These are phyloP conservation scores for Stephanocyclus meneghinianus DNA, from an alignment of 352 stramenopile genomes.

Conservation along the genomic window DNA sequence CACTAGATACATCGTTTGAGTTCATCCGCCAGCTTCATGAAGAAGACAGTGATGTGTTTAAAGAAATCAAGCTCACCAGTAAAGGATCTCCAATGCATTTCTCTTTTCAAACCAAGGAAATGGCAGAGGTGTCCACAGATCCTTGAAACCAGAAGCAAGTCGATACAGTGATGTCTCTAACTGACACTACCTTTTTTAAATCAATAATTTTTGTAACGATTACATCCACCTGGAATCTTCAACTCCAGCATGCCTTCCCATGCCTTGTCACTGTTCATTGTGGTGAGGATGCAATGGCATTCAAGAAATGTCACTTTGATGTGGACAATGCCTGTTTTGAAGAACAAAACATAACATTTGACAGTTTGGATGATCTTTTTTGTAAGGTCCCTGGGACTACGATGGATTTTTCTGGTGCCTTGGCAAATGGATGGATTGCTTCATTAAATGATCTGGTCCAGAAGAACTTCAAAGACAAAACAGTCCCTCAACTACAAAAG, in stretches of 20 bases:
- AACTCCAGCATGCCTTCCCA: not conserved
- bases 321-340: constrained; percentile 5
- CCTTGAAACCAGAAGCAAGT: not conserved
- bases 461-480: not conserved
- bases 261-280: not conserved
- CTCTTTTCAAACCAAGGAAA: not conserved
- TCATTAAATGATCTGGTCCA: not conserved
- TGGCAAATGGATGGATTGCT: constrained; percentile 7
- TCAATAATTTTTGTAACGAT: not conserved
- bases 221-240: not conserved
- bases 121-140: not conserved
- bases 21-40: not conserved
- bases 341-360: not conserved
- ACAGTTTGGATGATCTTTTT: constrained; percentile 1
- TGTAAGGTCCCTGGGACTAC: not conserved
- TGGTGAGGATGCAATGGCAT: not conserved
- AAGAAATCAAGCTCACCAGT: not conserved
- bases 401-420: not conserved
- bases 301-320: constrained; percentile 2
- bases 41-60: not conserved
- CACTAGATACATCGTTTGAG: too few species aligned
- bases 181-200: constrained; percentile 3
- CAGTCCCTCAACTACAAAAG: not conserved
- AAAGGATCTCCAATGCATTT: constrained; percentile 5
- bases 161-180: not conserved